A percentile compares a stretch with the other conserved stretches of the same genome.
Conservation (phyloP, 2,329 filamentous ascomycete genomes). For the Ophiocordyceps camponoti-floridani region DNA sequence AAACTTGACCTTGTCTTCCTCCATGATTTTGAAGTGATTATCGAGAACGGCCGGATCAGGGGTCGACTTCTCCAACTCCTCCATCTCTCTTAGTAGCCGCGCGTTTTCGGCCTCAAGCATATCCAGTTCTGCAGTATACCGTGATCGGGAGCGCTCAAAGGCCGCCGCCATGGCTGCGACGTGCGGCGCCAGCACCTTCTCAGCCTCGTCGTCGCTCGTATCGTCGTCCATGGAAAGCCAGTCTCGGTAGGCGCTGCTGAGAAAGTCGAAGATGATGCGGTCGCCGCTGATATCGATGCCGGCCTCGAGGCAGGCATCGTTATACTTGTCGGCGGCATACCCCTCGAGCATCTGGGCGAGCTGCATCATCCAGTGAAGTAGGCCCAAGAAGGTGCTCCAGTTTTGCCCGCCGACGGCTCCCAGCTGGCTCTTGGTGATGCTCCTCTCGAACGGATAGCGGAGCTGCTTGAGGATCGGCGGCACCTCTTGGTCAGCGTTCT, state of each 20-base stretch:
- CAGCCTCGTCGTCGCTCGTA: slow-evolving; percentile 67
- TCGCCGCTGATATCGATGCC: slow-evolving; percentile 80
- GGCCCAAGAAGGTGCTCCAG: slow-evolving; percentile 84
- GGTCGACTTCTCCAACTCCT: slow-evolving; percentile 72
- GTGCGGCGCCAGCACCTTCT: slow-evolving; percentile 64
- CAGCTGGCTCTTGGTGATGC: slow-evolving; percentile 91
- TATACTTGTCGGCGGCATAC: slow-evolving; percentile 62
- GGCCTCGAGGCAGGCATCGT: slow-evolving; percentile 74
- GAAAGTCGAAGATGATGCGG: slow-evolving; percentile 84
- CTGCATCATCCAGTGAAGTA: slow-evolving; percentile 99
- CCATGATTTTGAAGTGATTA: slow-evolving; percentile 79
- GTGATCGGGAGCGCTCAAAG: slow-evolving; percentile 72
- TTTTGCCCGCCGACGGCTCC: slow-evolving; percentile 91
- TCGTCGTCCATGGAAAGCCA: slow-evolving; percentile 91
- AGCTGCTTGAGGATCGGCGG: slow-evolving; percentile 83
- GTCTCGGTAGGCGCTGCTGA: slow-evolving; percentile 78
- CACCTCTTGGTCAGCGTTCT: slow-evolving; percentile 89
- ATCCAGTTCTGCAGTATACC: slow-evolving; percentile 68
- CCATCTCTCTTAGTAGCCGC: slow-evolving; percentile 66
- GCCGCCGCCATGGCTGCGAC: slow-evolving; percentile 73
- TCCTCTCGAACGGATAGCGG: slow-evolving; percentile 86
- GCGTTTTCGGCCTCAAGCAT: slow-evolving; percentile 76
- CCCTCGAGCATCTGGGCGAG: slow-evolving; percentile 84
- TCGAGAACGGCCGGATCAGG: slow-evolving; percentile 73
- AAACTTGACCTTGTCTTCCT: slow-evolving; percentile 88